Base-by-base conservation (phyloP, 257 asterid species). In the Fraxinus cuspidata region DNA sequence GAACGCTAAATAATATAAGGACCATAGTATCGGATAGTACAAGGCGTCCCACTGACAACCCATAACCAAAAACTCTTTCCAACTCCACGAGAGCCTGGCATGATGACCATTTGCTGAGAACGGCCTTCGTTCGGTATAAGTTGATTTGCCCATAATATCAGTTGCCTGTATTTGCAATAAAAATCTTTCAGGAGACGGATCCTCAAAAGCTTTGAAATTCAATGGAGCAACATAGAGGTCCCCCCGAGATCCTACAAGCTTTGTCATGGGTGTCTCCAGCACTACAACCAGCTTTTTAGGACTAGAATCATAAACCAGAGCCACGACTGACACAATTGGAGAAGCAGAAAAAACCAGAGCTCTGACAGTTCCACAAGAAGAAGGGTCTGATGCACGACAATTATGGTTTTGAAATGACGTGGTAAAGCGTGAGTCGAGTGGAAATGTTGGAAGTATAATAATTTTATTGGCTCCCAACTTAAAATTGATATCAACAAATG, bases 41-140 rank as follows among this genome's bases (percentile, higher is more conserved):
- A 96, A 86, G 29, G 87, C 88, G 71, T 84, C 94, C 98, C 95
- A 96, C 51, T 96, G 98, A 83, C 96, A 96, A 70, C 98, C 98
- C 99, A 96, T 92, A 74, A 96, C 96, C 6, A 93, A 38, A 85
- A 92, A 88, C 80, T 92, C 99, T 85, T 79, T 89, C 96, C 91
- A 93, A 71, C 81, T 90, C 96, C 97, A 94, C 1, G 81, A 70
- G 75, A 92, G 81, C 80, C 82, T 82, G 19, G 94, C 88, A 13
- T 86, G 92, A 76, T 79, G 70, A 72, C 96, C 97, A 63, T 47
- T 87, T 65, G 89, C 81, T 1, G 99, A 96, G 44, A 96, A 96
- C 44, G 99, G 97, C 89, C 95, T 86, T 56, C 81, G 85, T 80
- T 93, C 96, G 37, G 88, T 86, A 63, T 86, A 84, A 79, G 93